Evolutionary conservation across 2,329 filamentous ascomycete genomes (phyloP).

Genomic region (Neofusicoccum cordaticola): DNA sequence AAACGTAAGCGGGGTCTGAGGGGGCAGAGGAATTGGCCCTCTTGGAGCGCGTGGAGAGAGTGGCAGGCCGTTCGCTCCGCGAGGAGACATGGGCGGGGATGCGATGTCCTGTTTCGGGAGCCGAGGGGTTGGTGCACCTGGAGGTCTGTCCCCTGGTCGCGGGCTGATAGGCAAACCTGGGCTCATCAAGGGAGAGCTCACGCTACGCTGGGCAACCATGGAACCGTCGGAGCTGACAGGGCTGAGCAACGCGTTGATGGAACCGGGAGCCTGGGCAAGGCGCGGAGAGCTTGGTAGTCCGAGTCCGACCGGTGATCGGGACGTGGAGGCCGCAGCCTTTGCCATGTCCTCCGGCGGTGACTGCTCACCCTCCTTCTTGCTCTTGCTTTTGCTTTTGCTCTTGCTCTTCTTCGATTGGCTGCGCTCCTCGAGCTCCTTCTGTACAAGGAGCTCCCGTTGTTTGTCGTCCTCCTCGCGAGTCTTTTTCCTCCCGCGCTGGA

Average conservation of each 20-base stretch:
- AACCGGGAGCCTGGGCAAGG: constrained; percentile 33
- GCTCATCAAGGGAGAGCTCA: constrained; percentile 52
- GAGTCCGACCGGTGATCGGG: not conserved
- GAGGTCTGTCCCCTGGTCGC: constrained; percentile 58
- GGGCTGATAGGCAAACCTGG: constrained; percentile 65
- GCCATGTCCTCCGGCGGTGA: constrained; percentile 20
- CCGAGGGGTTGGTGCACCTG: constrained; percentile 59
- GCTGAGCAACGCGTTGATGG: constrained; percentile 51
- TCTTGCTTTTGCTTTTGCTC: constrained; percentile 52
- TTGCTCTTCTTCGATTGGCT: constrained; percentile 70
- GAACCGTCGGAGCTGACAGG: constrained; percentile 40
- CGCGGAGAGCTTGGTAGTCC: constrained; percentile 37
- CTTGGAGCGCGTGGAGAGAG: constrained; percentile 72
- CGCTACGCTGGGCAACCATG: constrained; percentile 37
- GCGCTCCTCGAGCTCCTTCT: constrained; percentile 66
- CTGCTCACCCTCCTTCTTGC: constrained; percentile 23
- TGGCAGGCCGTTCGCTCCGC: constrained; percentile 47
- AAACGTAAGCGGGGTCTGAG: constrained; percentile 65
- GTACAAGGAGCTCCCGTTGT: constrained; percentile 66
- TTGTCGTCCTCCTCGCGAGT: constrained; percentile 86
- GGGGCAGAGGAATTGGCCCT: constrained; percentile 69
- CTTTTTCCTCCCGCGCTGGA: constrained; percentile 70
- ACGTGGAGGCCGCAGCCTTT: not conserved
- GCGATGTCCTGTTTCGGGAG: constrained; percentile 54
- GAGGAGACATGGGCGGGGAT: constrained; percentile 68